Percentiles rank a stretch among this genome's conserved stretches.
These are phyloP conservation scores for Chaetomium olivaceum DNA, from an alignment of 2,329 filamentous ascomycete genomes.

Conservation along the genomic window DNA sequence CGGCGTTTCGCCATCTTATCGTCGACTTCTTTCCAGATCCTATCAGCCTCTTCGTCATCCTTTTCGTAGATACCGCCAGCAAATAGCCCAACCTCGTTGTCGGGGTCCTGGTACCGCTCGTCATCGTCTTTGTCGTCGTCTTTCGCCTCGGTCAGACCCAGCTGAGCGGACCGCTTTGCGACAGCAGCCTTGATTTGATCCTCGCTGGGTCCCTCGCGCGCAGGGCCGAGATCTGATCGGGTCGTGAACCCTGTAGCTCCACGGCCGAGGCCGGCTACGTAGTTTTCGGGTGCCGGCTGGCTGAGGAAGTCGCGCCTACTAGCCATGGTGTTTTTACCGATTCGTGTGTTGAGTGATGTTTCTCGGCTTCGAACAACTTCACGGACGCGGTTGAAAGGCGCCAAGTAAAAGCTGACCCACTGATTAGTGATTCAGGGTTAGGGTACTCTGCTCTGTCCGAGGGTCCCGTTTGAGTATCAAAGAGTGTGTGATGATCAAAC, in stretches of 20 bases:
- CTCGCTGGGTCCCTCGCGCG: conserved; percentile 90
- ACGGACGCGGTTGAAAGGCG: neutral
- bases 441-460: neutral
- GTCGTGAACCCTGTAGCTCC: conserved; percentile 98
- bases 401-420: neutral
- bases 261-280: conserved; percentile 94
- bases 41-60: conserved; percentile 95
- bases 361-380: neutral
- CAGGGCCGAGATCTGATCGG: conserved; percentile 91
- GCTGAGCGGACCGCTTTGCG: conserved; percentile 84
- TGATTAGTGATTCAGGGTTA: neutral
- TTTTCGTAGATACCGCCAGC: conserved; percentile 94
- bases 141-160: conserved; percentile 59
- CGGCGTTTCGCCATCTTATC: conserved; percentile 94
- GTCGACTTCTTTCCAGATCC: conserved; percentile 93
- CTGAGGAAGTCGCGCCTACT: conserved; percentile 81
- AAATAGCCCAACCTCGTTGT: conserved; percentile 95
- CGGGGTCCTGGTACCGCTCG: conserved; percentile 88
- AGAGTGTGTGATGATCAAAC: too few species aligned
- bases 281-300: conserved; percentile 82
- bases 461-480: too few species aligned
- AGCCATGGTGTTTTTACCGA: conserved; percentile 43
- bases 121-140: conserved; percentile 73
- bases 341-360: neutral
- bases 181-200: conserved; percentile 98